A percentile compares a stretch with the other conserved stretches of the same genome.
Conservation (phyloP, 2,329 filamentous ascomycete genomes). For the Capronia coronata region DNA sequence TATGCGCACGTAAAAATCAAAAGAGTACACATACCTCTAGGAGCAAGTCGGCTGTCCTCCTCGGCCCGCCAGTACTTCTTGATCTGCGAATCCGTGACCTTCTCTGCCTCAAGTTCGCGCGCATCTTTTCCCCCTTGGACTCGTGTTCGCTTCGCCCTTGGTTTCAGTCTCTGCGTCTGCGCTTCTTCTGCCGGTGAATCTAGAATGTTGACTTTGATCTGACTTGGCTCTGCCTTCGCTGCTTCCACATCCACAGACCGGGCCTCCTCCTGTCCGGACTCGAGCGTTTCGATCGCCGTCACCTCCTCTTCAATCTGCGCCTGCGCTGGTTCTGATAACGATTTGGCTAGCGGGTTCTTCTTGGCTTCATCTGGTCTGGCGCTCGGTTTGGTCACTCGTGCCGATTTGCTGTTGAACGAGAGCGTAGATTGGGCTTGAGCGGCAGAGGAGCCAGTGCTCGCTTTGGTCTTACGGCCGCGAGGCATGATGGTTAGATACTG, state of each 20-base stretch:
- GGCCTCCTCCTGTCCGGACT: slow-evolving; percentile 4
- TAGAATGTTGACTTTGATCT: slow-evolving; percentile 15
- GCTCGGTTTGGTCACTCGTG: slow-evolving; percentile 53
- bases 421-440: slow-evolving; percentile 52
- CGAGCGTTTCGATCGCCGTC: slow-evolving; percentile 13
- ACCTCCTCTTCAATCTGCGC: slow-evolving; percentile 9
- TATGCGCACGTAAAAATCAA: too few relatives aligned
- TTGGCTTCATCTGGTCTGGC: slow-evolving; percentile 32
- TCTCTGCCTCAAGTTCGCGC: slow-evolving; percentile 46
- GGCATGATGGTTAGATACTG: slow-evolving; percentile 11
- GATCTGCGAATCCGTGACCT: slow-evolving; percentile 62
- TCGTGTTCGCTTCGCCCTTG: slow-evolving; percentile 16
- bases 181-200: slow-evolving; percentile 10
- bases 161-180: slow-evolving; percentile 6
- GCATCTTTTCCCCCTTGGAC: slow-evolving; percentile 31
- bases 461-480: slow-evolving; percentile 18
- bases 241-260: slow-evolving; percentile 30
- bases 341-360: slow-evolving; percentile 34
- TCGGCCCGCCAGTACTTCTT: slow-evolving; percentile 69
- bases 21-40: slow-evolving; percentile 42
- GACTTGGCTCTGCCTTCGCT: slow-evolving; percentile 24
- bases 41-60: slow-evolving; percentile 61
- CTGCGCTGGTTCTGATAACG: slow-evolving; percentile 28
- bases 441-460: slow-evolving; percentile 31
- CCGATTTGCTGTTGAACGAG: slow-evolving; percentile 52